Base-by-base conservation (phyloP, 1,139 yeast species). In the Geotrichum reessii region DNA sequence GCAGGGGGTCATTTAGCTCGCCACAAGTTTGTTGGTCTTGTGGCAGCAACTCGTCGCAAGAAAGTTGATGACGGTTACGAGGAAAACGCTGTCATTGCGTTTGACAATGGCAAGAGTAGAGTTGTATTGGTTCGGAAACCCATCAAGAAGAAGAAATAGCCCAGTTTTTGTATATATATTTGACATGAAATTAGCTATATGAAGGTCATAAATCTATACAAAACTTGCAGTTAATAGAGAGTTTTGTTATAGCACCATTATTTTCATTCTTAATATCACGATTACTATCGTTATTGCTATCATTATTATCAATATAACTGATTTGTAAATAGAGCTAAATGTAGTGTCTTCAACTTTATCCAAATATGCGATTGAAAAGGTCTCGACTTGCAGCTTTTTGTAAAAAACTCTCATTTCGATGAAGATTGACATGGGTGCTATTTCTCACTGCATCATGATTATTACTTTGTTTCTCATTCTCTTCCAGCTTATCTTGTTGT, bases 101-200 rank as follows among this genome's bases (percentile, higher is more conserved):
- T 72, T 64, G 74, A 73, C 31, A 71, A 70, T 17, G 73, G 73
- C 25, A 66, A 68, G 46, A 69, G 69, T 24, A 73, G 72, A 12
- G 73, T 72, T n/a, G 71, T 69, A 52, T 67, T 72, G 21, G 66
- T 71, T 42, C 65, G 73, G 40, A 67, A 69, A 58, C 67, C 69
- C 2, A 52, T 62, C 12, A 70, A 71, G 24, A 64, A 64, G 61
- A 66, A 65, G 61, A 70, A 70, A 63, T 37, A 37, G n/a, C 2
- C 8, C 4, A 37, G 21, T 37, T n/a, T 37, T 37, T 37, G 42
- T 37, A 2, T 31, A 37, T 37, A 37, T 37, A 37, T 6, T 37
- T 12, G 42, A 37, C 42, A 37, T 37, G 14, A 14, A 4, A 14
- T 37, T 14, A 37, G 42, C 14, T 14, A 37, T 6, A 25, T 25